Evolutionary conservation across 2,329 filamentous ascomycete species (phyloP).

Genomic region (Colletotrichum cordylinicola): DNA sequence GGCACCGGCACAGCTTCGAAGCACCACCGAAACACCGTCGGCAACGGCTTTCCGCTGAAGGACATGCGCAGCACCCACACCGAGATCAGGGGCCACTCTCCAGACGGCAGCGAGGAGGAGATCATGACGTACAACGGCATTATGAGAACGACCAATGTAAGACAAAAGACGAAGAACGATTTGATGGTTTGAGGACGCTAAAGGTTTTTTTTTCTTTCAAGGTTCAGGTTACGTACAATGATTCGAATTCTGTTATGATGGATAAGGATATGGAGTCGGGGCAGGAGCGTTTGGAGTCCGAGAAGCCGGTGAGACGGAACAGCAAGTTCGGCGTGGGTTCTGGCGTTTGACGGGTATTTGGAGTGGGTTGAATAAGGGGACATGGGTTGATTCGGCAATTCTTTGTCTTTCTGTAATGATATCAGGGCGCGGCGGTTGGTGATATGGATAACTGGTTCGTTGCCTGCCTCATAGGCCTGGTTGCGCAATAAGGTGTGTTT

Average conservation of each 20-base stretch:
- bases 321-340: background rate
- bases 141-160: constrained; percentile 23
- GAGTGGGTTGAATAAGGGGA: background rate
- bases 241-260: background rate
- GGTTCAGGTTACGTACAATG: constrained; percentile 4
- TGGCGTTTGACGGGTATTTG: background rate
- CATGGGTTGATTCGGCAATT: background rate
- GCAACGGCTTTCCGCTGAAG: constrained; percentile 20
- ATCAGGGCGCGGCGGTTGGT: background rate
- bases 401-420: background rate
- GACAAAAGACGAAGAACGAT: background rate
- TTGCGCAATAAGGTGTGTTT: background rate
- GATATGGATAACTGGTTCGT: background rate
- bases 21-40: constrained; percentile 13
- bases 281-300: background rate
- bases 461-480: background rate
- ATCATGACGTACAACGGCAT: constrained; percentile 47
- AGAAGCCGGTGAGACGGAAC: background rate
- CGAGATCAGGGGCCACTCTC: constrained; percentile 38
- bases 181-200: background rate
- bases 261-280: background rate
- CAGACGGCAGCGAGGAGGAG: constrained; percentile 41
- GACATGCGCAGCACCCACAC: constrained; percentile 33
- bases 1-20: constrained; percentile 25
- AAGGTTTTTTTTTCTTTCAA: background rate